Evolutionary conservation across 192 early-diverging fungal species (phyloP).

Genomic region (Blastocladiella britannica): DNA sequence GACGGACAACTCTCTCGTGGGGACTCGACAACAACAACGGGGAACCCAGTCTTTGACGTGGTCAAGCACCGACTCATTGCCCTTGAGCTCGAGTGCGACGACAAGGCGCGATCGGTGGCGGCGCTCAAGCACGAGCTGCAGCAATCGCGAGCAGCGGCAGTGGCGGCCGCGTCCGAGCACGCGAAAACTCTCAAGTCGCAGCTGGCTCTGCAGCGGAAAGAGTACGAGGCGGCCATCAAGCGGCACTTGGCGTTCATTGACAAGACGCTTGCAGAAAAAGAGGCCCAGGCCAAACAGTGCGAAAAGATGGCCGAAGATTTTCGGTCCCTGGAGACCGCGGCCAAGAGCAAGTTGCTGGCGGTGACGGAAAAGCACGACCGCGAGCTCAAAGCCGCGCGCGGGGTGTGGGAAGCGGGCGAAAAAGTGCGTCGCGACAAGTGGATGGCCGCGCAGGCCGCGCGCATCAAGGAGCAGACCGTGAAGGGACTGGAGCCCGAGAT

Average conservation of each 20-base stretch:
- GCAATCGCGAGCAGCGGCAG: background rate
- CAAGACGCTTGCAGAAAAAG: slow-evolving; percentile 31
- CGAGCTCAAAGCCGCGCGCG: slow-evolving; percentile 27
- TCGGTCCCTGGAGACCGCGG: slow-evolving; percentile 22
- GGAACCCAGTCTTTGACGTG: background rate
- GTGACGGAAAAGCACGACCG: slow-evolving; percentile 23
- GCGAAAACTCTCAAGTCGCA: slow-evolving; percentile 29
- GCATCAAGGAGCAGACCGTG: slow-evolving; percentile 36
- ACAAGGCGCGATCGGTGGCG: background rate
- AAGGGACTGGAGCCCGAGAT: slow-evolving; percentile 40
- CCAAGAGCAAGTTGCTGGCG: slow-evolving; percentile 17
- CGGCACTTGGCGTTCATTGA: slow-evolving; percentile 36
- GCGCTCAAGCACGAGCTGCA: background rate
- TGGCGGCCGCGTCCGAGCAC: background rate
- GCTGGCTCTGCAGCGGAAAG: slow-evolving; percentile 27
- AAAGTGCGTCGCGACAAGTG: slow-evolving; percentile 39
- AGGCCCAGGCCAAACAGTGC: slow-evolving; percentile 28
- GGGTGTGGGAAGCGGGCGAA: slow-evolving; percentile 31
- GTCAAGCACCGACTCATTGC: background rate
- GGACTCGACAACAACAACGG: background rate
- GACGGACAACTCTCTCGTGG: background rate
- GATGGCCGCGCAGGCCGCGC: slow-evolving; percentile 36
- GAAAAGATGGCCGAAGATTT: slow-evolving; percentile 24
- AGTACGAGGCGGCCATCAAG: slow-evolving; percentile 35
- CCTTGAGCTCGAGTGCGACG: background rate